Base-by-base conservation (phyloP, 192 early-diverging fungal species). In the Linnemannia schmuckeri region DNA sequence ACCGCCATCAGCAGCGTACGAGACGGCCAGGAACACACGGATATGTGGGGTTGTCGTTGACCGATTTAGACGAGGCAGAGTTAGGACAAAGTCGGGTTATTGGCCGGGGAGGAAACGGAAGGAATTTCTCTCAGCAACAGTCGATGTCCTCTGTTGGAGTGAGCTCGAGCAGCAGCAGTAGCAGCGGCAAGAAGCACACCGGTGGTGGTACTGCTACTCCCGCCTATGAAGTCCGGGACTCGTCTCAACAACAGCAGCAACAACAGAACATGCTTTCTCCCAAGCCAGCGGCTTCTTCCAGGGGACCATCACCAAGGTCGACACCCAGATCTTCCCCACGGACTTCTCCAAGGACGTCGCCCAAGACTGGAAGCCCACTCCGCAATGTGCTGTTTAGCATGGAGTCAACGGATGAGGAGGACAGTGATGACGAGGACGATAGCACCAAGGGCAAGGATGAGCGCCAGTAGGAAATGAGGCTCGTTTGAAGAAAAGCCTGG, bases 351-450 rank as follows among this genome's bases (percentile, higher is more conserved):
- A 70, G 78, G 37, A 86, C 84, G 0, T 87, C 79, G 9, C 84
- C 84, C 4, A 87, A 81, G 68, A 81, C 79, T 2, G 81, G 84
- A 52, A 87, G 84, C 49, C 84, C 84, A 47, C 61, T 87, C 6
- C 61, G 84, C 38, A 87, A 87, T 46, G 84, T 87, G 49, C 72
- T 87, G 33, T 87, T 87, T 47, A 87, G 72, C 41, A 46, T 87
- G 63, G 84, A 87, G 42, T 81, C 84, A 0, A 35, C 74, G 8
- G 78, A 80, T 55, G 83, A 85, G 12, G 84, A 86, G 18, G 84
- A 78, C 35, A 61, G 47, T 33, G 72, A 74, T 15, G 63, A 69
- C 18, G 74, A 79, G 3, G 63, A 40, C 0, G 24, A 47, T 44
- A 18, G 18, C 49, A 18, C 20, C 42, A 41, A 40, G 30, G 10